These are phyloP conservation scores for Nephromyces sp. DNA, from an alignment of 169 alveolate species.

Conservation along the genomic window DNA sequence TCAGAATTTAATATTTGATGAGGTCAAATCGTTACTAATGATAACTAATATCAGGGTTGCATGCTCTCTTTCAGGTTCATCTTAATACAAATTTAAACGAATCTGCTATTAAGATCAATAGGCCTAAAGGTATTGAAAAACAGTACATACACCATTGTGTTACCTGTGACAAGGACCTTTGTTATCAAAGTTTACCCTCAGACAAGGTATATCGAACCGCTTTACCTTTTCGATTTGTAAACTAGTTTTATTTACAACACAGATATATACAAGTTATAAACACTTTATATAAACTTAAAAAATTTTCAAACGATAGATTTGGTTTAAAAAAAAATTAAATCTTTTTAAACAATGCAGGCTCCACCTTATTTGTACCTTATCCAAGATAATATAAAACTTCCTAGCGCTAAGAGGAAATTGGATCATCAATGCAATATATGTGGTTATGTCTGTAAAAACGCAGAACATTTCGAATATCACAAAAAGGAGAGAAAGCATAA, in stretches of 20 bases:
- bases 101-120: conserved; percentile 5
- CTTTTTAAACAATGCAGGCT: too few relatives aligned
- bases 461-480: conserved; percentile 26
- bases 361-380: conserved; percentile 8
- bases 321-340: too few relatives aligned
- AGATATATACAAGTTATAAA: too few relatives aligned
- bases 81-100: conserved; percentile 4
- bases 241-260: too few relatives aligned
- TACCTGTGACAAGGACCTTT: conserved; percentile 20
- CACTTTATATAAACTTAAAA: too few relatives aligned
- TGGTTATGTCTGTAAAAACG: conserved; percentile 18
- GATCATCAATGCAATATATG: conserved; percentile 17
- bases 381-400: conserved; percentile 8
- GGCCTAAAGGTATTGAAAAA: conserved; percentile 26
- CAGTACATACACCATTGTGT: conserved; percentile 23
- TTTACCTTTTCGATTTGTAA: too few relatives aligned
- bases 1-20: too few relatives aligned
- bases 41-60: background rate
- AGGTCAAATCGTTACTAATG: too few relatives aligned
- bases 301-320: too few relatives aligned
- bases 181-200: conserved; percentile 27
- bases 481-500: conserved; percentile 19
- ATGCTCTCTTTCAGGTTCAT: background rate
- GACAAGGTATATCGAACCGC: too few relatives aligned
- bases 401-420: background rate